phyloP scores from a whole-genome alignment of 305 asterid genomes.

The Petunia hybrid region DNA sequence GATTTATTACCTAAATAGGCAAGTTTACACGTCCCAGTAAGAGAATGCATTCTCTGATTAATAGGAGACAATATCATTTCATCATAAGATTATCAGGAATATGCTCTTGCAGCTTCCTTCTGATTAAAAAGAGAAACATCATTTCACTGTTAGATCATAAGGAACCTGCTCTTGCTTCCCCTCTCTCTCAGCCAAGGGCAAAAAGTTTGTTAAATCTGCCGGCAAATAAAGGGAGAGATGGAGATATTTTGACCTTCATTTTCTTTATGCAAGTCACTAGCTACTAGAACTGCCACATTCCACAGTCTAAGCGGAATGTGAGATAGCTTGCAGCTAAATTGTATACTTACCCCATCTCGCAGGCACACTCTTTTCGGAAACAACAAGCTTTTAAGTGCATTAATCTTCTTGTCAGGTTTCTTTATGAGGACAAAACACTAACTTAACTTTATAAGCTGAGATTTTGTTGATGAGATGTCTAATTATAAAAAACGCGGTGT shows the following conservation, averaged over 20 bases:
- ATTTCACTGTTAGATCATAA: neutral
- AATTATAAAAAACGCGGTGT: too few species aligned
- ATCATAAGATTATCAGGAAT: neutral
- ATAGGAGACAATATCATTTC: neutral
- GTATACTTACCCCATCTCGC: too few species aligned
- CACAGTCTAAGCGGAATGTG: too few species aligned
- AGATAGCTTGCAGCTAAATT: too few species aligned
- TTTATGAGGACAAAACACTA: neutral
- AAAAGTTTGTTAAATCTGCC: too few species aligned
- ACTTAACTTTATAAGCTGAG: neutral
- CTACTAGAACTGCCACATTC: too few species aligned
- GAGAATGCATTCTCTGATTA: neutral
- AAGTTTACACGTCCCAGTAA: neutral
- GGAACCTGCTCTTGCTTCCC: neutral
- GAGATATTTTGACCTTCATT: too few species aligned
- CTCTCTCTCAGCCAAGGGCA: too few species aligned
- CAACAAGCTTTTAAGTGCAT: too few species aligned
- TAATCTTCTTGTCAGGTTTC: neutral
- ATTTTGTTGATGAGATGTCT: neutral
- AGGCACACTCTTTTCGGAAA: too few species aligned
- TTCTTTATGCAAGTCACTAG: too few species aligned
- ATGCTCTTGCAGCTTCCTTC: constrained; percentile 3
- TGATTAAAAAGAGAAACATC: neutral
- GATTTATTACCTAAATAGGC: neutral
- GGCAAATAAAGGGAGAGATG: too few species aligned